phyloP scores from a whole-genome alignment of 805 yeast genomes.

The Cyberlindnera misumaiensis region DNA sequence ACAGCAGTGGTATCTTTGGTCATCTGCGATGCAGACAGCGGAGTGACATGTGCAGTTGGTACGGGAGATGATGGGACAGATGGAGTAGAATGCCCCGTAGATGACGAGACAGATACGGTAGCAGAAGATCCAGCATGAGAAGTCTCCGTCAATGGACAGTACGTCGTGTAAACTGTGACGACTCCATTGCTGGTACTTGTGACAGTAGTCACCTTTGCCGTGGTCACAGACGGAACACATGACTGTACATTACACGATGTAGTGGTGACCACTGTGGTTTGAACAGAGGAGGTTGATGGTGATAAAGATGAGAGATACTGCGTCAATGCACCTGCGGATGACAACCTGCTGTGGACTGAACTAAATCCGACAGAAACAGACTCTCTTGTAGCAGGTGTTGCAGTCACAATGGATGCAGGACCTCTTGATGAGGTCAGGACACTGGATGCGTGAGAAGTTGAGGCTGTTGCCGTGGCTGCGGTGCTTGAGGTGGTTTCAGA shows the following conservation, averaged over 20 bases:
- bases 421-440: too few species aligned
- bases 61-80: neutral
- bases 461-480: too few species aligned
- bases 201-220: slow-evolving; percentile 25
- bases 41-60: too few species aligned
- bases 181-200: slow-evolving; percentile 24
- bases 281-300: slow-evolving; percentile 1
- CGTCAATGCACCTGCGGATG: too few species aligned
- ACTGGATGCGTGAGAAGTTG: neutral
- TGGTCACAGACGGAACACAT: slow-evolving; percentile 21
- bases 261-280: slow-evolving; percentile 23
- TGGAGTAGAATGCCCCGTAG: neutral
- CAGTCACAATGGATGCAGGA: too few species aligned
- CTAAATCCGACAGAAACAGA: too few species aligned
- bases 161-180: slow-evolving; percentile 34
- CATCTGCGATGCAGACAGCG: too few species aligned
- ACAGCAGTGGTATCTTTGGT: slow-evolving; percentile 17
- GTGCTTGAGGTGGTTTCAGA: neutral
- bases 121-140: neutral
- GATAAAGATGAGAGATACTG: slow-evolving; percentile 9
- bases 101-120: neutral
- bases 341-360: too few species aligned
- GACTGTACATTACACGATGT: slow-evolving; percentile 25
- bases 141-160: slow-evolving; percentile 28
- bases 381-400: too few species aligned